Percentiles rank a stretch among this genome's conserved stretches.
phyloP scores from a whole-genome alignment of 805 yeast genomes.

The Suhomyces canberraensis region DNA sequence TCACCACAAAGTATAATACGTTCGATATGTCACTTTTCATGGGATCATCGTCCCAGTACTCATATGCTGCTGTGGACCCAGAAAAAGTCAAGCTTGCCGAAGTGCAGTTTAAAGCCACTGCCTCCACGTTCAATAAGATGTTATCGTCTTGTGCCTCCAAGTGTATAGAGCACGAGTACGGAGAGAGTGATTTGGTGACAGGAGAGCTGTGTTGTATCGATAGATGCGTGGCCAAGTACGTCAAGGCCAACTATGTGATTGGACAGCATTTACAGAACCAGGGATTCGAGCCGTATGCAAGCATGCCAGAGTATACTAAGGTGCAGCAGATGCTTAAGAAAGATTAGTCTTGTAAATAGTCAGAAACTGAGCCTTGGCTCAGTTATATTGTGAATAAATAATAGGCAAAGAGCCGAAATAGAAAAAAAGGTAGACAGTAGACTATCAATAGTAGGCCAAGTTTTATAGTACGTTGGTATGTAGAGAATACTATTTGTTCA shows the following conservation, averaged over 20 bases:
- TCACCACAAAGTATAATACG: too few relatives aligned
- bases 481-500: too few relatives aligned
- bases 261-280: constrained; percentile 49
- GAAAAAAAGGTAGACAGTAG: too few relatives aligned
- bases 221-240: constrained; percentile 82
- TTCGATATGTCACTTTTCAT: constrained; percentile 73
- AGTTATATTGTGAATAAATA: too few relatives aligned
- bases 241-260: constrained; percentile 62
- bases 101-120: constrained; percentile 65
- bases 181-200: constrained; percentile 78
- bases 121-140: constrained; percentile 40
- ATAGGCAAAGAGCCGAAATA: too few relatives aligned
- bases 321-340: constrained; percentile 5
- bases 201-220: constrained; percentile 84
- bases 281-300: constrained; percentile 43
- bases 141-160: constrained; percentile 63
- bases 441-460: too few relatives aligned
- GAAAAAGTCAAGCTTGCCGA: constrained; percentile 61
- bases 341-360: too few relatives aligned
- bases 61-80: constrained; percentile 50
- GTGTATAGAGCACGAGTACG: constrained; percentile 83
- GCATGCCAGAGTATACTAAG: constrained; percentile 37
- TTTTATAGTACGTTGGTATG: too few relatives aligned
- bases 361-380: too few relatives aligned
- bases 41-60: constrained; percentile 41